Evolutionary conservation across 768 basidiomycete genomes (phyloP), one percentile per base, ranked within the genome.

Genomic region (Asterophora lycoperdoides): DNA sequence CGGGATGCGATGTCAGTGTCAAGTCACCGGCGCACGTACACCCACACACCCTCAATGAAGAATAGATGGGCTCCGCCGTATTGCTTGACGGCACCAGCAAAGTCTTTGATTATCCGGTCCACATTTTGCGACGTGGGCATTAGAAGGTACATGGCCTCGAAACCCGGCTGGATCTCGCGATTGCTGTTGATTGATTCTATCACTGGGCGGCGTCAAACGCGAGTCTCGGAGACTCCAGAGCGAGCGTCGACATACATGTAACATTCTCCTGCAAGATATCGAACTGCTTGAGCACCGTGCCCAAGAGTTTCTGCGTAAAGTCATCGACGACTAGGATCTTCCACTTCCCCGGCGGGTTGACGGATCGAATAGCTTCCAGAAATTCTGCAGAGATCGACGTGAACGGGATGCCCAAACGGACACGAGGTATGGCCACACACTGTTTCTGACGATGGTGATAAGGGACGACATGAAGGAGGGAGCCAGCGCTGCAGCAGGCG

Each of bases 261-360:
- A 98, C 92, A 74, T 94, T 94, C 75, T 96, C 92, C 65, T 93
- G 86, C 48, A 98, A 68, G 48, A 98, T 89, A 65, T 99, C 95
- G 59, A 89, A 93, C 63, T 91, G 86, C 69, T 92, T 93, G 58
- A 97, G 76, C 3, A 94, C 91, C 8, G 87, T 81, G 52, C 84
- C 79, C 39, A 99, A 68, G 46, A 98, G 70, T 63, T 78, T 82
- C 67, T 93, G 86, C 19, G 93, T 86, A 68, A 90, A 81, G 56
- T 93, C 91, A 66, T 99, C 96, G 45, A 98, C 89, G 51, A 99
- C 93, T 37, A 98, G 81, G 57, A 96, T 88, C 80, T 99, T 99
- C 96, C 96, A 99, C 77, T 81, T 73, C 49, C 81, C 82, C 15
- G 86, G 83, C 2, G 94, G 90, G 61, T 86, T 82, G 40, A 92